Base-by-base conservation (phyloP, 2,329 filamentous ascomycete genomes). In the Sarocladiaceae sp. region DNA sequence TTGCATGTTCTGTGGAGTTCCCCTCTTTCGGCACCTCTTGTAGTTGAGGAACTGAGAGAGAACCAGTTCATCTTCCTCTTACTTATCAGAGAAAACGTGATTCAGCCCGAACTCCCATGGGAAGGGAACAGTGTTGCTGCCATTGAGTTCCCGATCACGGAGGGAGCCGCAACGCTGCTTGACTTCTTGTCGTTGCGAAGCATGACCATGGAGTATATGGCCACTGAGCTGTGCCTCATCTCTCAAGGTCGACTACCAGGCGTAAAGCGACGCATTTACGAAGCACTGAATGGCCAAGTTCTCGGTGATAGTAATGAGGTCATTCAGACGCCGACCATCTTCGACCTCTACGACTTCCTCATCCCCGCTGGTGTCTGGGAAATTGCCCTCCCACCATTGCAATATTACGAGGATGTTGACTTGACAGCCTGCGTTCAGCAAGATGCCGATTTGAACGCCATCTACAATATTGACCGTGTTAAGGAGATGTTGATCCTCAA, bases 301-400 rank as follows among this genome's bases (percentile, higher is more conserved):
- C 72, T 78, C 10, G 69, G 81, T 15, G 76, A 83, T 12, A 79
- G 78, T 47, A 82, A 83, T 39, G 78, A 86, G 44, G 69, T 80
- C 4, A 69, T 85, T 29, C 67, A 72, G 21, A 85, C 88, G 47
- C 76, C 83, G 1, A 89, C 85, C 3, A 76, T 97, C 6, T 95
- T 97, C 56, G 89, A 96, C 51, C 74, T 97, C 18, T 93, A 95
- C 55, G 93, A 98, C 64, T 97, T 97, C 56, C 76, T 93, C 48
- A 63, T 74, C 2, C 59, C 70, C 16, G 72, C 73, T 35, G 69
- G 62, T 13, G 57, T 69, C n/a, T 79, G 76, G 68, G 62, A 68
- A 19, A 60, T 68, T 4, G 58, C 73, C 2, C 62, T 75, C 2
- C 79, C 81, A 3, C 60, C 70, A 4, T 66, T 85, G 16, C 65